Conservation (phyloP, 176 grass and related monocot species). For the Stipa capillata region DNA sequence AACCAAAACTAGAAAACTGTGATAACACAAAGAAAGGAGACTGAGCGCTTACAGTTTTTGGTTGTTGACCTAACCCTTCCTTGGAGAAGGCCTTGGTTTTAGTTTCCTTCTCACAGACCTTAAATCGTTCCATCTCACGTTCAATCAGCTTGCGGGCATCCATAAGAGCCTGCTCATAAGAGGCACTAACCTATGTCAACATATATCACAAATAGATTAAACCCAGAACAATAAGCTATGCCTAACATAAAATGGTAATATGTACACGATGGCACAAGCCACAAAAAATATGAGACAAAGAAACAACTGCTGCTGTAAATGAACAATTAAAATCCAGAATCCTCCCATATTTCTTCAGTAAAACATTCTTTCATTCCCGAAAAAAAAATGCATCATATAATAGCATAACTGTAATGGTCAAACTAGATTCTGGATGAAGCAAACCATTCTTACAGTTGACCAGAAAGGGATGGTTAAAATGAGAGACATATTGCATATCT, state of each 20-base stretch:
- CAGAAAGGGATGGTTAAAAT: background rate
- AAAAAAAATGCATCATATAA: background rate
- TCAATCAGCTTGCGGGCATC: conserved; percentile 98
- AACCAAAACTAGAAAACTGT: conserved; percentile 2
- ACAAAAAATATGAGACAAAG: background rate
- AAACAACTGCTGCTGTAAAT: background rate
- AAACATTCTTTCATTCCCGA: background rate
- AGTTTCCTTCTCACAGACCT: conserved; percentile 99
- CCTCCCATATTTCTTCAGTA: conserved; percentile 2
- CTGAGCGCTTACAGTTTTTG: conserved; percentile 74
- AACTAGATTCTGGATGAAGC: background rate
- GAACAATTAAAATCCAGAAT: background rate
- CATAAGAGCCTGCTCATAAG: conserved; percentile 98
- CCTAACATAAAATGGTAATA: background rate
- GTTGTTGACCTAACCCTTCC: conserved; percentile 97
- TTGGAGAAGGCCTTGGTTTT: conserved; percentile 99
- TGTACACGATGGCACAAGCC: background rate
- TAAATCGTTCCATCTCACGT: conserved; percentile 99
- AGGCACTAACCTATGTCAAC: conserved; percentile 87
- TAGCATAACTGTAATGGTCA: background rate
- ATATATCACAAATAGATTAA: conserved; percentile 73
- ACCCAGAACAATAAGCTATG: conserved; percentile 22
- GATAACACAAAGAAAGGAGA: conserved; percentile 21
- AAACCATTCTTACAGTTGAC: background rate
- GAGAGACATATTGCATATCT: background rate